phyloP scores from a whole-genome alignment of 164 flowering plant genomes.

The Protea cynaroides region DNA sequence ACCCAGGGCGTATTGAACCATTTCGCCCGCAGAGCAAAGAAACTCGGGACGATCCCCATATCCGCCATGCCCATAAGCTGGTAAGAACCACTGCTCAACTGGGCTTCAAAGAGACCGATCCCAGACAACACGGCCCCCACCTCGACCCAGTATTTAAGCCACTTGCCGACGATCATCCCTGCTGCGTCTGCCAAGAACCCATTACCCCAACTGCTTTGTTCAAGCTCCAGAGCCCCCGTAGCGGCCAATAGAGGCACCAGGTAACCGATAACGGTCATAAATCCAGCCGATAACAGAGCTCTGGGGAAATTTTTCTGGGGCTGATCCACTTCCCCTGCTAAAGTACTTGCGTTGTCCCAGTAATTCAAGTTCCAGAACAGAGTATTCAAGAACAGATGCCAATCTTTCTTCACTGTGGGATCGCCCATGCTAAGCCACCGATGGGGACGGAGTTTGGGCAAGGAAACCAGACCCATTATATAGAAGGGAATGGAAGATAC shows the following conservation, averaged over 20 bases:
- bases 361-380: conserved; percentile 90
- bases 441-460: too few relatives aligned
- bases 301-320: conserved; percentile 52
- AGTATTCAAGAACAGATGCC: conserved; percentile 73
- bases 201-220: conserved; percentile 40
- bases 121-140: too few relatives aligned
- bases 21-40: too few relatives aligned
- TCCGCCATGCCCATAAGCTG: too few relatives aligned
- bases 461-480: too few relatives aligned
- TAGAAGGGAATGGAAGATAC: too few relatives aligned
- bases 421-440: too few relatives aligned
- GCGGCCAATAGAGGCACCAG: conserved; percentile 48
- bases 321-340: conserved; percentile 62
- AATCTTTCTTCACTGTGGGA: conserved; percentile 28
- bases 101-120: too few relatives aligned
- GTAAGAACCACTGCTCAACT: too few relatives aligned
- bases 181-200: conserved; percentile 58
- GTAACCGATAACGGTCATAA: conserved; percentile 41
- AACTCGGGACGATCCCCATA: too few relatives aligned
- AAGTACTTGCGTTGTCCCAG: conserved; percentile 85
- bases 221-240: conserved; percentile 1
- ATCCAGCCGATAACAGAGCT: conserved; percentile 45
- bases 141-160: conserved; percentile 30
- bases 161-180: conserved; percentile 41
- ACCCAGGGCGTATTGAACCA: too few relatives aligned